Percentiles rank a stretch among this genome's conserved stretches.
Conservation (phyloP, 2,329 filamentous ascomycete species). For the Metarhizium guizhouense region DNA sequence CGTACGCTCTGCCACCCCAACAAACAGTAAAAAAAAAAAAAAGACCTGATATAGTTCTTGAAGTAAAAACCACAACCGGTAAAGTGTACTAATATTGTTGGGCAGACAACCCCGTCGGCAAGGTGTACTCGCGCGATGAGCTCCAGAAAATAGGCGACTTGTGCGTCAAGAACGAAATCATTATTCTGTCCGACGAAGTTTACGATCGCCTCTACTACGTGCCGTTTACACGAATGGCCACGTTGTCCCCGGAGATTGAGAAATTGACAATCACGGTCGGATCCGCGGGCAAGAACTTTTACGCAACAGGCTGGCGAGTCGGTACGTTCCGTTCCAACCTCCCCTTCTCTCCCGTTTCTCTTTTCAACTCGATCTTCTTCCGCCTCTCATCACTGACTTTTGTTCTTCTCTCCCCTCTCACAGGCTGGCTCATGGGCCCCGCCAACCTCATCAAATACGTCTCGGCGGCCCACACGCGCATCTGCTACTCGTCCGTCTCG, state of each 20-base stretch:
- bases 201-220: conserved; percentile 95
- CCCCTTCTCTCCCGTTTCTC: background rate
- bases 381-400: background rate
- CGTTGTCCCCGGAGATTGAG: conserved; percentile 82
- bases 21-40: background rate
- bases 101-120: conserved; percentile 89
- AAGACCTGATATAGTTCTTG: background rate
- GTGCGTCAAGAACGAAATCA: conserved; percentile 85
- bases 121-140: conserved; percentile 82
- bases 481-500: conserved; percentile 91
- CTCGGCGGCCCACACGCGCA: conserved; percentile 84
- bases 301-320: conserved; percentile 93
- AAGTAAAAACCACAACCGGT: background rate
- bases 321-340: conserved; percentile 26
- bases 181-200: conserved; percentile 87
- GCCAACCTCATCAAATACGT: conserved; percentile 86
- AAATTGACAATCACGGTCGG: conserved; percentile 86
- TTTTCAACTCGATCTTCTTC: background rate
- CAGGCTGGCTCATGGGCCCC: conserved; percentile 83
- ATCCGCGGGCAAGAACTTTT: conserved; percentile 96
- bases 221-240: conserved; percentile 87
- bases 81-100: background rate
- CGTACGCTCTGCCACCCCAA: conserved; percentile 25
- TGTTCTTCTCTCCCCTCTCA: background rate
- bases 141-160: conserved; percentile 77